phyloP scores from a whole-genome alignment of 2,329 filamentous ascomycete species.

The Zymoseptoria passerinii region DNA sequence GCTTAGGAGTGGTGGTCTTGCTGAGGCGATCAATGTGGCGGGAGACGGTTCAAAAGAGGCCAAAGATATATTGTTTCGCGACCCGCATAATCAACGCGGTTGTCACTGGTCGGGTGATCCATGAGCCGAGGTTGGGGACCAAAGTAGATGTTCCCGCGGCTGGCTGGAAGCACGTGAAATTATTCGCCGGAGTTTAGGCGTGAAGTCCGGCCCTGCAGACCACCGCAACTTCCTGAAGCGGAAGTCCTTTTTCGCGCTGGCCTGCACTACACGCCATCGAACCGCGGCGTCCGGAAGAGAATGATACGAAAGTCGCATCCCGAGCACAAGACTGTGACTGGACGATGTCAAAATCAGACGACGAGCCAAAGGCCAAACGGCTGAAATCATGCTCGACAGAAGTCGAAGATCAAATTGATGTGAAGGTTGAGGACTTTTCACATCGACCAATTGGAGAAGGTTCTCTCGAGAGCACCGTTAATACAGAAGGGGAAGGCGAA shows the following conservation, averaged over 20 bases:
- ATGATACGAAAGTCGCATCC: neutral
- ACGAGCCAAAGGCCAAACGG: conserved; percentile 11
- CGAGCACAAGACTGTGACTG: neutral
- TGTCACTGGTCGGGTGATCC: neutral
- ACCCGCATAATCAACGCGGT: neutral
- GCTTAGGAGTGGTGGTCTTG: neutral
- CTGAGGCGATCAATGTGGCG: neutral
- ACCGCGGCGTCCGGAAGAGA: neutral
- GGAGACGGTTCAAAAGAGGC: neutral
- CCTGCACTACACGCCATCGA: neutral
- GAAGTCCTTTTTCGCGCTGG: neutral
- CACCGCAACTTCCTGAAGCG: neutral
- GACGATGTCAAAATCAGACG: neutral
- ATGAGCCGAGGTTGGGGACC: neutral
- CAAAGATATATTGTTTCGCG: neutral
- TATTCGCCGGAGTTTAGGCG: neutral
- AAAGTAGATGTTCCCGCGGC: neutral
- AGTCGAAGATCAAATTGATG: neutral
- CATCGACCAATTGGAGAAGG: conserved; percentile 2
- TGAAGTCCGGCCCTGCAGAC: neutral
- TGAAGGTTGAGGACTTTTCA: neutral
- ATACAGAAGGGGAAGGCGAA: conserved; percentile 50
- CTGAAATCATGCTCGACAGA: conserved; percentile 5
- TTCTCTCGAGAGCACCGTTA: neutral
- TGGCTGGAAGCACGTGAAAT: neutral